Conservation (phyloP, 306 rosid genomes). For the Trifolium pratense region DNA sequence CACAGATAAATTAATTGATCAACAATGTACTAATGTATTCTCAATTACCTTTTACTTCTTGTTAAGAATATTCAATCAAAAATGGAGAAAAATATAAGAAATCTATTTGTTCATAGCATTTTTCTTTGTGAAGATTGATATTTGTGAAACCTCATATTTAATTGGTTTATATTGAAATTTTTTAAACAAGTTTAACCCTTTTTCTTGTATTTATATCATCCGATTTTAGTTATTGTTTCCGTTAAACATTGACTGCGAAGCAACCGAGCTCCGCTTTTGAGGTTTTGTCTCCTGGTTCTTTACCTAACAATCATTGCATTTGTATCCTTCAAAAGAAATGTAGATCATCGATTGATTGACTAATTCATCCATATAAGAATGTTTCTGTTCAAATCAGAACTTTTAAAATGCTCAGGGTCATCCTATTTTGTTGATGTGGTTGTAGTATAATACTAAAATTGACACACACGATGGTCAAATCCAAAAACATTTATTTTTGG, state of each 20-base stretch:
- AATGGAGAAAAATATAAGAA: not conserved
- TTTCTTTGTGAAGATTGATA: constrained; percentile 13
- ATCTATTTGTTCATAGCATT: constrained; percentile 27
- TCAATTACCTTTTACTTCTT: constrained; percentile 23
- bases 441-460: constrained; percentile 17
- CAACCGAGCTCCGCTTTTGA: not conserved
- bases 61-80: constrained; percentile 10
- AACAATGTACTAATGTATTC: constrained; percentile 3
- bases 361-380: not conserved
- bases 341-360: constrained; percentile 25
- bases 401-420: constrained; percentile 10
- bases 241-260: not conserved
- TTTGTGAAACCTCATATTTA: constrained; percentile 24
- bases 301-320: constrained; percentile 5
- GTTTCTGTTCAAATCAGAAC: constrained; percentile 9
- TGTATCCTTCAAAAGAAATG: constrained; percentile 7
- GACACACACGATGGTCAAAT: constrained; percentile 18
- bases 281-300: constrained; percentile 7
- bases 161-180: constrained; percentile 5
- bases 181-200: not conserved
- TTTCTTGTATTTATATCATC: constrained; percentile 6
- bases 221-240: not conserved
- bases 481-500: constrained; percentile 8
- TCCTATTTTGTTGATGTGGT: not conserved
- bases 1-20: not conserved